Base-by-base conservation (phyloP, 2,329 filamentous ascomycete genomes). In the Colletotrichum sp. region DNA sequence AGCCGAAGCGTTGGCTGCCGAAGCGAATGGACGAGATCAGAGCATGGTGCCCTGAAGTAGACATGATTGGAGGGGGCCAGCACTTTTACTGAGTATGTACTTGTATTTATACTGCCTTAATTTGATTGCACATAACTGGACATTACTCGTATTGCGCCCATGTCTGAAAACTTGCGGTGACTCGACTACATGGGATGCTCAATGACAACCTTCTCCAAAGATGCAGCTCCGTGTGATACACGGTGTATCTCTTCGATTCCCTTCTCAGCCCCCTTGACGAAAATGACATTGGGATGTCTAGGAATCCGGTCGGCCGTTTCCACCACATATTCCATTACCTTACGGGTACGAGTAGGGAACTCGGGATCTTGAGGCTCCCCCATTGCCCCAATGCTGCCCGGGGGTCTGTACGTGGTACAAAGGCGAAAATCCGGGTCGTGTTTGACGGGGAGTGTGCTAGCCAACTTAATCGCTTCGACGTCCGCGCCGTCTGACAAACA, bases 11-110 rank as follows among this genome's bases (percentile, higher is more conserved):
- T 32, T 80, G 78, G 72, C 78, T 81, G 60, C 55, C 62, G 16
- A 76, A 77, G 3, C 77, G 76, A 32, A 79, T 81, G 71, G 74
- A 71, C 18, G 43, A 81, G 76, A 80, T 83, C 30, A 70, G 75
- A 36, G 66, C 78, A 58, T 83, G 81, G 80, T 84, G 82, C 76
- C 82, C 82, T 1, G 83, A 83, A 72, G 77, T 79, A 3, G 69
- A 66, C 9, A 77, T 80, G 75, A 43, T 79, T 34, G 16, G 24
- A 6, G 28, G 43, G 8, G 43, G 43, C 8, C 65, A 55, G 48
- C 65, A 67, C 3, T 67, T 55, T 15, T 67, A 34, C 21, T 36
- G 24, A 26, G 34, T 38, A 6, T 43, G 2, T 16, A 5, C 3
- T 8, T 18, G 36, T 34, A 34, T 64, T 1, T 30, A 58, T 4